Percentiles rank a stretch among this genome's conserved stretches.
Evolutionary conservation across 768 basidiomycete species (phyloP).

Genomic region (Mycena pura): DNA sequence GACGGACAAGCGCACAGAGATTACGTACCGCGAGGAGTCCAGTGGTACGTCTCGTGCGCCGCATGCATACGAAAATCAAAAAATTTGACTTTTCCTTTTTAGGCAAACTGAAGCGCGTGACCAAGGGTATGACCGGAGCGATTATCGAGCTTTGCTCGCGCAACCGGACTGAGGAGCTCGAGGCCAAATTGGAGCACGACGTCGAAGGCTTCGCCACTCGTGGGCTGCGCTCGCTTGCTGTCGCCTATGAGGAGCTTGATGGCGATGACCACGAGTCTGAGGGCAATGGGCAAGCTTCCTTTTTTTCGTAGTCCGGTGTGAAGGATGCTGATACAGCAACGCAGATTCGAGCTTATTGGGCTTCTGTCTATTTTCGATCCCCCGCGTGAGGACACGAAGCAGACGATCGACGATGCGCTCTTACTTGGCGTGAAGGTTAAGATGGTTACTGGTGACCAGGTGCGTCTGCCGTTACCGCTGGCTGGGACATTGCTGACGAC

Average conservation of each 20-base stretch:
- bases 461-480: not conserved
- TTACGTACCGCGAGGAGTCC: slow-evolving; percentile 94
- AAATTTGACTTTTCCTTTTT: not conserved
- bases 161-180: slow-evolving; percentile 94
- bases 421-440: slow-evolving; percentile 97
- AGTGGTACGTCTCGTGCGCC: too few species aligned
- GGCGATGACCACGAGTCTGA: slow-evolving; percentile 83
- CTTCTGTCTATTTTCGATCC: slow-evolving; percentile 98
- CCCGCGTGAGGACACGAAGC: slow-evolving; percentile 97
- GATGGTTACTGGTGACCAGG: slow-evolving; percentile 99
- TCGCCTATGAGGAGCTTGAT: slow-evolving; percentile 93
- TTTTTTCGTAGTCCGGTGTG: slow-evolving; percentile 88
- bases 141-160: slow-evolving; percentile 97
- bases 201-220: slow-evolving; percentile 95
- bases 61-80: too few species aligned
- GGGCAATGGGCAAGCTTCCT: slow-evolving; percentile 95
- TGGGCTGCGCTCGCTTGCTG: slow-evolving; percentile 97
- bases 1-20: slow-evolving; percentile 98
- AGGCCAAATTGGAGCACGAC: slow-evolving; percentile 90
- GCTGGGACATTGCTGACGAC: not conserved
- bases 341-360: slow-evolving; percentile 98
- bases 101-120: slow-evolving; percentile 94
- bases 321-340: slow-evolving; percentile 95
- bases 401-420: slow-evolving; percentile 97
- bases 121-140: slow-evolving; percentile 99